Evolutionary conservation across 148 eudicot species (phyloP), one percentile per base, ranked within the genome.

Genomic region (Talinum fruticosum): DNA sequence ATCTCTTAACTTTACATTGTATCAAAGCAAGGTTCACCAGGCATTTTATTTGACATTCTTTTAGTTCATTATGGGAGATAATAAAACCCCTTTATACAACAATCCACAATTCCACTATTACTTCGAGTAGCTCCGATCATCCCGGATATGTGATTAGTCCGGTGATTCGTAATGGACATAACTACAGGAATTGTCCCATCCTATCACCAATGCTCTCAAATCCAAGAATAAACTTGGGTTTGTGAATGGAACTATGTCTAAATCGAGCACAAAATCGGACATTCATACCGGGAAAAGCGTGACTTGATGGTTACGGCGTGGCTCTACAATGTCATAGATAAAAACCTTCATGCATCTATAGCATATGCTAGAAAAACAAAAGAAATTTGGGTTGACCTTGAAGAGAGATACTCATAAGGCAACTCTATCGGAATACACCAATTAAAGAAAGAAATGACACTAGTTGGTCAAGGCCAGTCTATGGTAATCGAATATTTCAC

Each of bases 401-500:
- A 23, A 21, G 49, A 69, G 34, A 23, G 72, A 12, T 69, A 69
- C 23, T 35, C 72, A 12, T 49, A 36, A 36, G 66, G 76, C 5
- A 74, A 59, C n/a, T 66, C 76, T 23, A 51, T 47, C 10, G 15
- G 76, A 0, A 19, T 74, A 18, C 76, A 74, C 59, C 76, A 75
- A 15, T 35, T 75, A n/a, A 61, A 36, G 26, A 3, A n/a, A 18
- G 61, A 35, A 3, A 30, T 36, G 3, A 36, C 12, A 3, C 23
- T 19, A 7, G 32, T n/a, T 13, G 37, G 53, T 15, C 62, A 61
- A 35, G 53, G 33, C 23, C 8, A 75, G 2, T 26, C 35, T 12
- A n/a, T 19, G 6, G 34, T 75, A 13, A 75, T 34, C 13, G 53
- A 34, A 3, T 36, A 38, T n/a, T 69, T 35, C 18, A 69, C 49